Base-by-base conservation (phyloP, 305 asterid species). In the Rubia tinctorum region DNA sequence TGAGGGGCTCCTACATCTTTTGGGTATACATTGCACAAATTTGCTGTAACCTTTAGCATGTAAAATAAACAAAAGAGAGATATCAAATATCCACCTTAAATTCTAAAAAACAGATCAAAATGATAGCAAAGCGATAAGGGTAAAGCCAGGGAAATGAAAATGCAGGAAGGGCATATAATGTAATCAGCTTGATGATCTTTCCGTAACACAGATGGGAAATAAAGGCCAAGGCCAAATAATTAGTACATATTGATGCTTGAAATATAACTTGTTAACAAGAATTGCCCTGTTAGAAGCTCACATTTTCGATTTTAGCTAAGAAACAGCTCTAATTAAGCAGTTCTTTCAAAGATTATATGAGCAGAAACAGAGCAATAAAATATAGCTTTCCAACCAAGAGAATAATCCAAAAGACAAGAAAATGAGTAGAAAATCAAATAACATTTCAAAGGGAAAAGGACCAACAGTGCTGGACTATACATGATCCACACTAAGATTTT, bases 1-100 rank as follows among this genome's bases (percentile, higher is more conserved):
- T 80, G 59, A 68, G 92, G 89, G 71, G 94, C 92, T 73, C 88
- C 97, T 4, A 80, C 83, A 82, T 91, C 97, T 85, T 86, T 87
- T 34, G 96, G 89, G 58, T 78, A 80, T 59, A 80, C 83, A 72
- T 81, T 80, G 71, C 80, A 63, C 73, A 76, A 73, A 73, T 75
- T 79, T 25, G 84, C 86, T 49, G 73, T 84, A 75, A 79, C 86
- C 97, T 91, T 70, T 74, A 73, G 44, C 55, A 44, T 72, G 56
- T 30, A 59, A 13, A 69, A 39, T 17, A 39, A 71, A 5, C 7
- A 22, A 39, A 1, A 71, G 25, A 37, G n/a, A 8, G 4, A 34
- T 6, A 63, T 53, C 55, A 60, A 22, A 60, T 4, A 5, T 4
- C 51, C 44, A 55, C 34, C 62, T 12, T 22, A 9, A 15, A 51